Evolutionary conservation across 2,329 filamentous ascomycete species (phyloP).

Genomic region (Diplocarpon rosae): DNA sequence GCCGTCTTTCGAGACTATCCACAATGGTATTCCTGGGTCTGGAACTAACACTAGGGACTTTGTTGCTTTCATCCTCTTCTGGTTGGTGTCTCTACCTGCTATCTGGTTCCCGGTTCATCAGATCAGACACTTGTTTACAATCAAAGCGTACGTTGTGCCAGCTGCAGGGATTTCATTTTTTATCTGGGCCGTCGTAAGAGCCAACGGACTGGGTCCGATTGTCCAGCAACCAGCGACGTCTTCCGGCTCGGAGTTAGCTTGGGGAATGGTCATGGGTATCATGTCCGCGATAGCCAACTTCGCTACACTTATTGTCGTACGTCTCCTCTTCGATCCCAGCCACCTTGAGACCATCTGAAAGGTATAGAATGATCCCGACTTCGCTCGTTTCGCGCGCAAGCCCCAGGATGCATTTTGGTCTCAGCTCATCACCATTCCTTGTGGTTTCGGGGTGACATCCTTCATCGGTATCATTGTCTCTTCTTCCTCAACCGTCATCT

Average conservation of each 20-base stretch:
- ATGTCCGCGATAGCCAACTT: conserved; percentile 90
- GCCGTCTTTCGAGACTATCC: conserved; percentile 45
- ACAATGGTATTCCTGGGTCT: conserved; percentile 54
- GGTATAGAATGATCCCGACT: conserved; percentile 58
- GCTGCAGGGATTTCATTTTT: conserved; percentile 76
- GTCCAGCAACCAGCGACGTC: conserved; percentile 54
- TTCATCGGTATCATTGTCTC: conserved; percentile 77
- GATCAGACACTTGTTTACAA: conserved; percentile 81
- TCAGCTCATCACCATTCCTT: conserved; percentile 64
- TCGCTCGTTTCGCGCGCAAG: conserved; percentile 69
- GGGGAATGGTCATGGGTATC: conserved; percentile 74
- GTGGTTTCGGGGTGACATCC: conserved; percentile 65
- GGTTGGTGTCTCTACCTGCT: conserved; percentile 67
- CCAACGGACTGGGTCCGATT: conserved; percentile 75
- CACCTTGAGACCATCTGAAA: conserved; percentile 29
- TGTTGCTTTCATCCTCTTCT: conserved; percentile 79
- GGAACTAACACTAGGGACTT: conserved; percentile 68
- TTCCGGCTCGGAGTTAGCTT: conserved; percentile 59
- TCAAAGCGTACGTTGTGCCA: conserved; percentile 78
- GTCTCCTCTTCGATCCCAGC: conserved; percentile 9
- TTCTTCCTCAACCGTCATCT: conserved; percentile 60
- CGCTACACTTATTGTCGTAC: conserved; percentile 64
- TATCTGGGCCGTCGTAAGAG: conserved; percentile 74
- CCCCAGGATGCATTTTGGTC: conserved; percentile 70
- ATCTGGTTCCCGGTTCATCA: conserved; percentile 86